These are phyloP conservation scores for Neoboletus brunneissimus DNA, from an alignment of 768 basidiomycete genomes.

Conservation along the genomic window DNA sequence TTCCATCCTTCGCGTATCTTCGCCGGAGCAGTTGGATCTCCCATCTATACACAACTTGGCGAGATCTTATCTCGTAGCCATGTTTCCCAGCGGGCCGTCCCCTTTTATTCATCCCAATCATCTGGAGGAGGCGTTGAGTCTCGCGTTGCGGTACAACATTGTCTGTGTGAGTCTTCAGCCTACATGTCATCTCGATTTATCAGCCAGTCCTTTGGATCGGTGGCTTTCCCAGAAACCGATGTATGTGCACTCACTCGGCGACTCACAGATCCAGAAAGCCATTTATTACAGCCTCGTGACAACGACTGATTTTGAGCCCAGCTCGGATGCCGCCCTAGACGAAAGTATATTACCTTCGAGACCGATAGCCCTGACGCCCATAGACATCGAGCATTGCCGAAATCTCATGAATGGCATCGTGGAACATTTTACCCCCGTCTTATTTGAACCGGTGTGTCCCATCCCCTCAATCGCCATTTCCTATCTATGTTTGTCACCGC, in stretches of 20 bases:
- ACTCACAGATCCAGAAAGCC: constrained; percentile 53
- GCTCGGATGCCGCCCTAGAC: constrained; percentile 20
- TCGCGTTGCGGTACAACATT: constrained; percentile 50
- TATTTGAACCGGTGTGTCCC: constrained; percentile 58
- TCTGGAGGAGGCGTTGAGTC: constrained; percentile 50
- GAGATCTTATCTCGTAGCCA: constrained; percentile 37
- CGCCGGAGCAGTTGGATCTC: constrained; percentile 54
- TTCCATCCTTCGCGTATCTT: constrained; percentile 55
- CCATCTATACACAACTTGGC: constrained; percentile 50
- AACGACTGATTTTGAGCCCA: constrained; percentile 52
- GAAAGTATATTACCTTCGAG: background rate
- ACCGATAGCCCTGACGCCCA: constrained; percentile 28
- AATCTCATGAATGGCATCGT: constrained; percentile 55
- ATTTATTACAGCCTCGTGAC: constrained; percentile 65
- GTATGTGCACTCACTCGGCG: background rate
- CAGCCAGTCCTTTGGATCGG: background rate
- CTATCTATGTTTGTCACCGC: background rate
- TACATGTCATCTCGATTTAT: background rate
- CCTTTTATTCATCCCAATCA: constrained; percentile 43
- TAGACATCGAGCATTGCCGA: constrained; percentile 40
- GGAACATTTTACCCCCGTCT: constrained; percentile 64
- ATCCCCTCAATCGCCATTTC: background rate
- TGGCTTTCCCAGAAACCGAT: background rate
- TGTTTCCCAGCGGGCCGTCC: constrained; percentile 49
- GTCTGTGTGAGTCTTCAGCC: constrained; percentile 41